Evolutionary conservation across 495 filamentous ascomycete genomes (phyloP), one percentile per base, ranked within the genome.

Genomic region (Aspergillus cavernicola): DNA sequence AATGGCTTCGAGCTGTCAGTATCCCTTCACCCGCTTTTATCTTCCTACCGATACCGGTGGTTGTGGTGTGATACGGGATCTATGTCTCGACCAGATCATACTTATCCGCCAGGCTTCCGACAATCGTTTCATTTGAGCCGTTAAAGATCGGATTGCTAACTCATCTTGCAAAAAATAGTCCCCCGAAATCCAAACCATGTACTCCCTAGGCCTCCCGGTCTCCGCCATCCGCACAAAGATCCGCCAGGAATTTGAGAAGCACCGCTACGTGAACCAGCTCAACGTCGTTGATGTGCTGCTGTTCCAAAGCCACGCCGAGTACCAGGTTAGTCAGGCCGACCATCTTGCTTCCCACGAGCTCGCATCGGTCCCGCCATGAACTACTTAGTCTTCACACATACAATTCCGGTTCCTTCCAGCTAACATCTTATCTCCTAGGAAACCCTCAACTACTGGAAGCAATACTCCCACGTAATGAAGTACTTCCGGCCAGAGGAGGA

Each of bases 401-500:
- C n/a, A n/a, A n/a, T n/a, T n/a, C n/a, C n/a, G n/a, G n/a, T n/a
- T n/a, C n/a, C n/a, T n/a, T n/a, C 31, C n/a, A 15, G 38, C 49
- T 41, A 47, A 57, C 43, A 28, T 12, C 0, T 11, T 29, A 5
- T 33, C 8, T 38, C 31, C 2, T 15, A 96, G 90, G 93, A 98
- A 83, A 97, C 90, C 31, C 81, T 97, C 76, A 98, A 97, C 73
- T 98, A 86, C 82, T 98, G 95, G 93, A 96, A 96, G 74, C 95
- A 97, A 75, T 80, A 92, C 46, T 87, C 88, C 41, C 93, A 98
- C 67, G 82, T 98, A 59, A 88, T 98, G 80, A 95, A 96, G 65
- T 98, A 95, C 74, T 98, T 97, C 80, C 82, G 90, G 61, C 76
- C 84, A 66, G 90, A 96, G 70, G 91, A 96, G 68, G 89, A 95